phyloP scores from a whole-genome alignment of 2,329 filamentous ascomycete species.

The Tolypocladium paradoxum region DNA sequence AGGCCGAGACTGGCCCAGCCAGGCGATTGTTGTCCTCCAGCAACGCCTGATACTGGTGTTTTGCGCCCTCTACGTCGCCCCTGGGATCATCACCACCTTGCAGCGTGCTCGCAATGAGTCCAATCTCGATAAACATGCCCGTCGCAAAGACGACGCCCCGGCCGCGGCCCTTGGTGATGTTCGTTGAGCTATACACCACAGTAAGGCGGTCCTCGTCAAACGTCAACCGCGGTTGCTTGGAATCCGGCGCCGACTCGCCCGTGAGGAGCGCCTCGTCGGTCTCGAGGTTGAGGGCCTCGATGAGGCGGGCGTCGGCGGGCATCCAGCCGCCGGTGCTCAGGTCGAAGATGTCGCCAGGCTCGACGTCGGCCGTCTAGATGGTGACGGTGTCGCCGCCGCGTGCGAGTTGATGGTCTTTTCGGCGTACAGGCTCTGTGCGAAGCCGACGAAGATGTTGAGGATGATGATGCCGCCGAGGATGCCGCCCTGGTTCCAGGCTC shows the following conservation, averaged over 20 bases:
- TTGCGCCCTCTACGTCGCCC: conserved; percentile 31
- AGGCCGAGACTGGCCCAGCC: conserved; percentile 36
- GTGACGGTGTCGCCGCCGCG: conserved; percentile 28
- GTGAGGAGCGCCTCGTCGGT: conserved; percentile 57
- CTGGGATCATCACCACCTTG: conserved; percentile 28
- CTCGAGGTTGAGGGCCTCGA: conserved; percentile 54
- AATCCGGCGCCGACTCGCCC: conserved; percentile 52
- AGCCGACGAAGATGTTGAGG: conserved; percentile 46
- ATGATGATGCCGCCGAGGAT: conserved; percentile 46
- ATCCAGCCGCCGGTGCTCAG: conserved; percentile 47
- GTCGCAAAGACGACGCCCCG: conserved; percentile 51
- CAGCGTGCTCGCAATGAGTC: conserved; percentile 44
- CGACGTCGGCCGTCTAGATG: conserved; percentile 32
- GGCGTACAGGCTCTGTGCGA: conserved; percentile 33
- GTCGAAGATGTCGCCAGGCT: conserved; percentile 46
- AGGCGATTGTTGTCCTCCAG: conserved; percentile 24
- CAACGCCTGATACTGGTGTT: conserved; percentile 35
- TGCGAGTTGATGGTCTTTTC: conserved; percentile 38
- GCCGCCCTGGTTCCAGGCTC: conserved; percentile 49
- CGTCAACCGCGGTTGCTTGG: conserved; percentile 36
- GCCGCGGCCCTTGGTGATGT: conserved; percentile 49
- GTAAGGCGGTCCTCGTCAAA: conserved; percentile 44
- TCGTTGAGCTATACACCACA: conserved; percentile 51
- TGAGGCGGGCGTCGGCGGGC: conserved; percentile 45
- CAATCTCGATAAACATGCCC: conserved; percentile 51